Conservation (phyloP, 192 early-diverging fungal genomes). For the Coemansia sp. region DNA sequence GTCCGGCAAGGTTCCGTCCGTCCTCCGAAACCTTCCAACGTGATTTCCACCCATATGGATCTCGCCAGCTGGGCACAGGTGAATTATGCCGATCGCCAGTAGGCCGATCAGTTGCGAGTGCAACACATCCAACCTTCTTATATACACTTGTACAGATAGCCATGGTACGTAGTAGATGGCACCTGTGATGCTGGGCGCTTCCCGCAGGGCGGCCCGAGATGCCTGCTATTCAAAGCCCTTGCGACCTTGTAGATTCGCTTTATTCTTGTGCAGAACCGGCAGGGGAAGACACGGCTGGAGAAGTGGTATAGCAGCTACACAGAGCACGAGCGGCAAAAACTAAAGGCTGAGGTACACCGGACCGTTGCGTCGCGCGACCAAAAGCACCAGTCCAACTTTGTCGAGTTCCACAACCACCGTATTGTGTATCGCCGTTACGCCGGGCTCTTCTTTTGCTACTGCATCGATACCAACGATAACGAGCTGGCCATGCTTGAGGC, state of each 20-base stretch:
- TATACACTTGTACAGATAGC: too few relatives aligned
- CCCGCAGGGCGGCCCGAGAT: too few relatives aligned
- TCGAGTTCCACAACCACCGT: conserved; percentile 98
- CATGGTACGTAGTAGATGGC: too few relatives aligned
- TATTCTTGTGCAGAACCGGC: conserved; percentile 97
- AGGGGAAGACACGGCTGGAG: conserved; percentile 93
- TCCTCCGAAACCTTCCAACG: too few relatives aligned
- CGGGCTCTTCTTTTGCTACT: conserved; percentile 98
- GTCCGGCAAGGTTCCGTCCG: too few relatives aligned
- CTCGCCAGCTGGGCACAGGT: too few relatives aligned
- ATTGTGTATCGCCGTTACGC: conserved; percentile 98
- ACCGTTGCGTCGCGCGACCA: conserved; percentile 94
- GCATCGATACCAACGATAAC: conserved; percentile 98
- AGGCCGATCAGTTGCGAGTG: too few relatives aligned
- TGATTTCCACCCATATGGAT: too few relatives aligned
- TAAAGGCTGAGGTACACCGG: conserved; percentile 94
- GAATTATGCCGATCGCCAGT: too few relatives aligned
- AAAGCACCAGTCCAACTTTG: conserved; percentile 96
- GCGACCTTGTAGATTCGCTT: conserved; percentile 64
- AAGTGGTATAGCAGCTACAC: conserved; percentile 97
- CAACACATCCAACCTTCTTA: too few relatives aligned
- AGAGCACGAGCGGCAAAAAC: conserved; percentile 89
- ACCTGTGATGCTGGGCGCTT: too few relatives aligned
- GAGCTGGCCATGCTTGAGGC: conserved; percentile 92
- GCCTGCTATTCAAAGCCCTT: background rate